Evolutionary conservation across 2,329 filamentous ascomycete genomes (phyloP).

Genomic region (Colletotrichum sublineola): DNA sequence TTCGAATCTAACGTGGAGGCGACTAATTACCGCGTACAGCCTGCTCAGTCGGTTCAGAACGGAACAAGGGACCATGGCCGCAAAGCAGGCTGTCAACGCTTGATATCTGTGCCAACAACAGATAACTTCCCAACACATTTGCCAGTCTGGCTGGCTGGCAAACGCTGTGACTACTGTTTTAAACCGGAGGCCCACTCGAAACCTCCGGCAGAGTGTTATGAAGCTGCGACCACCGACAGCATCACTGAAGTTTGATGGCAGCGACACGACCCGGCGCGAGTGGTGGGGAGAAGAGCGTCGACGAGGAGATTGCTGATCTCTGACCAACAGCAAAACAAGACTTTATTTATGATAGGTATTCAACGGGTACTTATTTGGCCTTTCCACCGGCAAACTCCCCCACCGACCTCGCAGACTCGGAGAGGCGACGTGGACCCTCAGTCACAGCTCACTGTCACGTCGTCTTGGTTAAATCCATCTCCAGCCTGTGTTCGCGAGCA

Average conservation of each 20-base stretch:
- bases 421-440: conserved; percentile 17
- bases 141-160: neutral
- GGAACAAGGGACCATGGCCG: conserved; percentile 2
- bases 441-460: neutral
- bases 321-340: neutral
- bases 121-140: neutral
- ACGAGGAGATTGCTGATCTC: neutral
- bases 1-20: neutral
- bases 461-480: neutral
- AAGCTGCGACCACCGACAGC: neutral
- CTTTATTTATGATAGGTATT: neutral
- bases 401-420: conserved; percentile 1
- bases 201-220: neutral
- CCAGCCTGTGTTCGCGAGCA: neutral
- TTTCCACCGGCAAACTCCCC: neutral
- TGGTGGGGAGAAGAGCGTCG: neutral
- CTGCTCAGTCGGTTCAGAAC: neutral
- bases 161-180: neutral
- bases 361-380: neutral
- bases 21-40: neutral
- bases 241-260: neutral
- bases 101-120: neutral
- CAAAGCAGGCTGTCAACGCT: conserved; percentile 1
- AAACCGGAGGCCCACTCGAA: neutral
- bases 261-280: neutral